Conservation (phyloP, 345 rosid species). For the Gossypium mustelinum region DNA sequence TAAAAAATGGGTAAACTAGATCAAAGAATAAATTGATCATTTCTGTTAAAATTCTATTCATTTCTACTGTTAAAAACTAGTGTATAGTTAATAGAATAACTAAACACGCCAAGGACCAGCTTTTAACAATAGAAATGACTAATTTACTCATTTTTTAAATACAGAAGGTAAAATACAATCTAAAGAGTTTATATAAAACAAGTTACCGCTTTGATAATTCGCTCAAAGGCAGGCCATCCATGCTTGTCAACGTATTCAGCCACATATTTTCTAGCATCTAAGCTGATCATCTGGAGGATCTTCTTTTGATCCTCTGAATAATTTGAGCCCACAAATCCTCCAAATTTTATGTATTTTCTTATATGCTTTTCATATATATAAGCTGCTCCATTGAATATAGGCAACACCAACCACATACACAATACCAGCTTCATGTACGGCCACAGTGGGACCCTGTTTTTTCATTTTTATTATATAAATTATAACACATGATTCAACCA, state of each 20-base stretch:
- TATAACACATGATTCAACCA: too few relatives aligned
- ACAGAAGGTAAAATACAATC: too few relatives aligned
- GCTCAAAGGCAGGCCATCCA: conserved; percentile 78
- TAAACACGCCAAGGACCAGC: too few relatives aligned
- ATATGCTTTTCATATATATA: conserved; percentile 62
- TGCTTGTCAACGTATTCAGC: conserved; percentile 54
- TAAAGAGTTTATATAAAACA: too few relatives aligned
- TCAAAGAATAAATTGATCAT: too few relatives aligned
- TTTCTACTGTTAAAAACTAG: too few relatives aligned
- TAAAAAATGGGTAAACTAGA: too few relatives aligned
- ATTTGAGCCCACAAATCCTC: conserved; percentile 21
- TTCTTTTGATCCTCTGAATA: conserved; percentile 61
- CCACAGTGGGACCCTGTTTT: conserved; percentile 83
- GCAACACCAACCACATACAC: conserved; percentile 85
- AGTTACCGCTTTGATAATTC: conserved; percentile 70
- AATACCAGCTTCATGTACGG: conserved; percentile 63
- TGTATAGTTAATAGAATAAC: too few relatives aligned
- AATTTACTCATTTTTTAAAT: too few relatives aligned
- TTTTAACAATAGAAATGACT: fast-evolving
- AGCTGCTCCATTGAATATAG: conserved; percentile 84
- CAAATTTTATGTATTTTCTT: conserved; percentile 60
- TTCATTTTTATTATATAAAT: too few relatives aligned
- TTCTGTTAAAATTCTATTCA: too few relatives aligned
- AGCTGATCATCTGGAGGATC: conserved; percentile 86
- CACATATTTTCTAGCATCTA: conserved; percentile 75